Percentiles rank a stretch among this genome's conserved stretches.
phyloP scores from a whole-genome alignment of 768 basidiomycete genomes.

The Suillus bovinus region DNA sequence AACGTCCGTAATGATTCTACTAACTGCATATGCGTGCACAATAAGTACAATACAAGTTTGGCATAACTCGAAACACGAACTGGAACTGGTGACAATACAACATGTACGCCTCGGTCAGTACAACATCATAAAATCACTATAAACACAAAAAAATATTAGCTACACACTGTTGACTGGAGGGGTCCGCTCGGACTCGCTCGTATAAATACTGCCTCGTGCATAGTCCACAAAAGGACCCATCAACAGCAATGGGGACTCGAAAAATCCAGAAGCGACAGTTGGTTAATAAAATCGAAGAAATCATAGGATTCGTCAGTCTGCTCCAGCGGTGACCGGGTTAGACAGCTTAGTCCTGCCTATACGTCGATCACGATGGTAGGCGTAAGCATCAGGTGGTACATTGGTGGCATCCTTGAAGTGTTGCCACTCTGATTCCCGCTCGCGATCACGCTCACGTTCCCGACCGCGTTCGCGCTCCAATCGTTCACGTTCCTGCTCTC shows the following conservation, averaged over 20 bases:
- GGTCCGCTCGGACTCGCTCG: neutral
- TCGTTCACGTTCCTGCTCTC: constrained; percentile 33
- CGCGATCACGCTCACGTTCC: constrained; percentile 20
- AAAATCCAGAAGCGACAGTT: constrained; percentile 4
- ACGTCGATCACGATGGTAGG: constrained; percentile 20
- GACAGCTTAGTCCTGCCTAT: constrained; percentile 17
- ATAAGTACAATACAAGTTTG: constrained; percentile 5
- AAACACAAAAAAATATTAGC: constrained; percentile 1
- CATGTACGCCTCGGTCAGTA: neutral
- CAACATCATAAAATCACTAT: constrained; percentile 1
- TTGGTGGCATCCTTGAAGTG: constrained; percentile 31
- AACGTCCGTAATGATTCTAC: neutral
- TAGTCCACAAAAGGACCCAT: neutral
- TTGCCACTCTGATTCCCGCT: constrained; percentile 18
- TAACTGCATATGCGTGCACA: neutral
- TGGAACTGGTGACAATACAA: neutral
- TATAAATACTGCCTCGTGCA: neutral
- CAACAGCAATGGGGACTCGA: neutral
- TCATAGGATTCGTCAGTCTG: constrained; percentile 1
- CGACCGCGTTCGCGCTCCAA: constrained; percentile 18
- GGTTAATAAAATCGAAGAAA: neutral
- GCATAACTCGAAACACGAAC: neutral
- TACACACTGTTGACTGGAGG: neutral
- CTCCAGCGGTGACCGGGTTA: constrained; percentile 18
- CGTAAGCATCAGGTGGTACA: constrained; percentile 18